Base-by-base conservation (phyloP, 768 basidiomycete species). In the Lactifluus volemus region DNA sequence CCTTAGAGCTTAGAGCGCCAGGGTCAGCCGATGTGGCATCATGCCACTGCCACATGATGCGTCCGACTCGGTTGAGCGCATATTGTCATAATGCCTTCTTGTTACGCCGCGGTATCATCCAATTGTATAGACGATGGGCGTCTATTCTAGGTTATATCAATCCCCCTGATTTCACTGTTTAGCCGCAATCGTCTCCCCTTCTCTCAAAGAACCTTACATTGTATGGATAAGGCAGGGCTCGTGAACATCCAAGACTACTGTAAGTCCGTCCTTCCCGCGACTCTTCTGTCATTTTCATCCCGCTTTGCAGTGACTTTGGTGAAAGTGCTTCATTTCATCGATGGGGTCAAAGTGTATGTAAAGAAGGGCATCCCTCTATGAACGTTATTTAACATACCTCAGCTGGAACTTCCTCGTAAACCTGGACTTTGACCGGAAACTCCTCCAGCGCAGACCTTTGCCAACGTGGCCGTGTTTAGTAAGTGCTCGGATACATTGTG, bases 321-420 rank as follows among this genome's bases (percentile, higher is more conserved):
- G 29, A 60, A 60, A 48, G 17, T 55, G 14, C 32, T 55, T 4
- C 60, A 60, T 30, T 60, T 60, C 12, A 50, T 55, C 30, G 60
- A 60, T 19, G 60, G 60, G 1, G 32, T 60, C 32, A 60, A 60
- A n/a, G 41, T n/a, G 41, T 42, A 42, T 42, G 41, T 5, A 42
- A 17, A 12, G 34, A 11, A 12, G 38, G 41, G 17, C 41, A 42
- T 42, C 15, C 15, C 25, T 42, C 17, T 14, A 17, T 42, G 41
- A 17, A 12, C 38, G 2, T 39, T 39, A 14, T 39, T 12, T 5
- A 17, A 5, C 41, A 17, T 4, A 42, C 41, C 17, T 17, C 14
- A 58, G 56, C 39, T 58, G 39, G 38, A 50, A 58, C 29, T 50
- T 58, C 30, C 2, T 58, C 8, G 19, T 25, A 11, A 58, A 58